Percentiles rank a stretch among this genome's conserved stretches.
Evolutionary conservation across 164 flowering plant genomes (phyloP).

Genomic region (Tetracentron sinense): DNA sequence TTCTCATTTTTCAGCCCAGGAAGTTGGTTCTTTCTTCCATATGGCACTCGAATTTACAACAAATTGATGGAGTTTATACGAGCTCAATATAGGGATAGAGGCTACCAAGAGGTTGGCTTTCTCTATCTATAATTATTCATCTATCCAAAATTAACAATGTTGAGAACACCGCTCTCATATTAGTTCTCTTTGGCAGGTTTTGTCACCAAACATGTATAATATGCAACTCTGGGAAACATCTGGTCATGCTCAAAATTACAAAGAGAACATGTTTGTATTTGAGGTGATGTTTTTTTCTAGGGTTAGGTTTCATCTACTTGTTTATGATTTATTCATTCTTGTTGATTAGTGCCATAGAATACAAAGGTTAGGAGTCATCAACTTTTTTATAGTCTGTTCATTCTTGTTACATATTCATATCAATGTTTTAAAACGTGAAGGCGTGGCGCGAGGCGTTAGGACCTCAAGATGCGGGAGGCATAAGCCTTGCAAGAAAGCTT

Average conservation of each 20-base stretch:
- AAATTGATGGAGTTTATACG: slow-evolving; percentile 78
- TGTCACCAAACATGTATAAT: slow-evolving; percentile 86
- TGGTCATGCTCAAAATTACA: slow-evolving; percentile 97
- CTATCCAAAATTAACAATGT: background rate
- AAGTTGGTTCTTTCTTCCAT: slow-evolving; percentile 95
- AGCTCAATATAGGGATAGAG: slow-evolving; percentile 69
- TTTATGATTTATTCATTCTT: background rate
- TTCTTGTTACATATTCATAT: too few relatives aligned
- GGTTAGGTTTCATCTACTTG: background rate
- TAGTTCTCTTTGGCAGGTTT: slow-evolving; percentile 52
- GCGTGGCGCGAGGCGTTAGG: too few relatives aligned
- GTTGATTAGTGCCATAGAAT: too few relatives aligned
- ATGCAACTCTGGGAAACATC: slow-evolving; percentile 99
- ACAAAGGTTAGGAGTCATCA: too few relatives aligned
- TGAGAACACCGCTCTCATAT: slow-evolving; percentile 3
- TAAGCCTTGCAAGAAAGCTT: too few relatives aligned
- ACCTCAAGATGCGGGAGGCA: too few relatives aligned
- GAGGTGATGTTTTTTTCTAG: slow-evolving; percentile 45
- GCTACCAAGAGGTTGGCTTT: slow-evolving; percentile 77
- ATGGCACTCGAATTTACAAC: slow-evolving; percentile 85
- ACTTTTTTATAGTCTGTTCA: too few relatives aligned
- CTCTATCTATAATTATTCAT: background rate
- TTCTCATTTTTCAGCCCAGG: slow-evolving; percentile 72
- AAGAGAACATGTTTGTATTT: slow-evolving; percentile 94
- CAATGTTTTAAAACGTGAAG: too few relatives aligned